Base-by-base conservation (phyloP, 257 asterid genomes). In the Petunia secreta region DNA sequence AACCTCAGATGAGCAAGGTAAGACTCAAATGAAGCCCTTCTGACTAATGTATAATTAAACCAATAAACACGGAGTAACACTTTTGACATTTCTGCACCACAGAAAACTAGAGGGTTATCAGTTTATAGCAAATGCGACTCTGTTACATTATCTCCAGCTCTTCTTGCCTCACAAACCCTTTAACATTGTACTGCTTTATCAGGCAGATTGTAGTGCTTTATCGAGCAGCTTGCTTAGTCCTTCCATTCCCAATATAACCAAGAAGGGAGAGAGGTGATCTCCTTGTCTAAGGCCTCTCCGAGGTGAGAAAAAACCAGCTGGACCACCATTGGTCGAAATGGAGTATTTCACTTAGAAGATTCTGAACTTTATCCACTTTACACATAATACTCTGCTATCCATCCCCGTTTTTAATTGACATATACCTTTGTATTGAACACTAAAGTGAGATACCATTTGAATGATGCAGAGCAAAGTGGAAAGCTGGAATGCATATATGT, bases 401-500 rank as follows among this genome's bases (percentile, higher is more conserved):
- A 46, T 38, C 78, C 44, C 41, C 34, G 41, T 63, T 75, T n/a
- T 80, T 79, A 52, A 75, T 77, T 14, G 6, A 53, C 53, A 62
- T 81, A 52, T 80, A 53, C 11, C 64, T 46, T 37, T 52, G 6
- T 43, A 48, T 15, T 79, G 63, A 67, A 16, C 84, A 67, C 41
- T 63, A 76, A 78, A 80, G 65, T 83, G 80, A 85, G 79, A 82
- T 65, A 77, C 25, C 66, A 63, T 83, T 69, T 1, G 80, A 77
- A 67, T 84, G 60, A 73, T 91, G 97, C 97, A 96, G 99, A 92
- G 83, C 97, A 88, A 83, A 96, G 98, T 75, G 99, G 99, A 84
- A 96, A 96, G 89, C 97, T 96, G 73, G 99, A 96, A 81, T 96
- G 99, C 86, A 91, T 92, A 77, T 92, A 91, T 71, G 95, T 94